These are phyloP conservation scores for Ophiostoma sp. DNA, from an alignment of 2,329 filamentous ascomycete genomes.

Conservation along the genomic window DNA sequence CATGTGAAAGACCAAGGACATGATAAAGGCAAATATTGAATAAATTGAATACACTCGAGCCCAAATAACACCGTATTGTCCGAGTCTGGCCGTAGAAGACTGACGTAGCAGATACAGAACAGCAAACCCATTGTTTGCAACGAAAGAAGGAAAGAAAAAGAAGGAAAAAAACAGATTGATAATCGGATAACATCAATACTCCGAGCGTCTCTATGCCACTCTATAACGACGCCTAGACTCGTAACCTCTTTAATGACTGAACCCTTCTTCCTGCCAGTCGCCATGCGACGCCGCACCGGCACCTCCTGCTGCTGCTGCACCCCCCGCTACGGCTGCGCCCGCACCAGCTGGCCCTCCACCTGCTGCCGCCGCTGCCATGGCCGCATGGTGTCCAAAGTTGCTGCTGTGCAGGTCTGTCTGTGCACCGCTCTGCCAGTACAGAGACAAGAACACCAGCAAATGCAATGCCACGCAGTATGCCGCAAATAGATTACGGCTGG, in stretches of 20 bases:
- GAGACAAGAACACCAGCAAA: constrained; percentile 75
- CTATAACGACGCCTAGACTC: background rate
- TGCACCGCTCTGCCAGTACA: constrained; percentile 74
- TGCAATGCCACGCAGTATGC: constrained; percentile 86
- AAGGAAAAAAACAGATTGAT: background rate
- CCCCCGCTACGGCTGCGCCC: constrained; percentile 34
- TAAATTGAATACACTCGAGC: background rate
- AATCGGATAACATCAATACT: background rate
- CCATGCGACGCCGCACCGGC: constrained; percentile 38
- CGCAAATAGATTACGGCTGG: constrained; percentile 89
- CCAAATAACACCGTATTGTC: background rate
- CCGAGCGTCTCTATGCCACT: background rate
- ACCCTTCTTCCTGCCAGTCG: constrained; percentile 61
- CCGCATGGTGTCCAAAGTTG: constrained; percentile 47
- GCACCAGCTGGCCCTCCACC: constrained; percentile 32
- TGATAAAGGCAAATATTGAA: background rate
- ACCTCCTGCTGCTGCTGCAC: constrained; percentile 33
- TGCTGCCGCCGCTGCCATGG: constrained; percentile 40
- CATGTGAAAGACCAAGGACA: background rate
- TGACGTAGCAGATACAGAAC: background rate
- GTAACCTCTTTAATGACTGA: constrained; percentile 38
- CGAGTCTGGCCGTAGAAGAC: background rate
- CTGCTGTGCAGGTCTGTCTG: constrained; percentile 60
- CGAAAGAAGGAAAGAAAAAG: background rate
- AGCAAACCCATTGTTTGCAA: background rate